Evolutionary conservation across 495 filamentous ascomycete genomes (phyloP), one percentile per base, ranked within the genome.

Genomic region (Penicillium cosmopolitanum): DNA sequence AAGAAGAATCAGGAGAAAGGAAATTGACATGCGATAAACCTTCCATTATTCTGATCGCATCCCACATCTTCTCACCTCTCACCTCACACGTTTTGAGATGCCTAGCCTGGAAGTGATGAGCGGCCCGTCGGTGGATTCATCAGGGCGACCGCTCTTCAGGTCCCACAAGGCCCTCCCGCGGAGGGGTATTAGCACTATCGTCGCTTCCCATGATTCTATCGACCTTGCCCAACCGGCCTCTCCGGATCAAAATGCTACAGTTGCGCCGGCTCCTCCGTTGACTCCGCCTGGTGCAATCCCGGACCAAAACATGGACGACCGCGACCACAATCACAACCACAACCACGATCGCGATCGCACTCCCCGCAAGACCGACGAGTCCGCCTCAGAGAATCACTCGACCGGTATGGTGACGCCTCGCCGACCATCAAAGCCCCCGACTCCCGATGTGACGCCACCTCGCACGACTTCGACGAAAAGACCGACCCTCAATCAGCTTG

Each of bases 361-460:
- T 34, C 64, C 63, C 28, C 67, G 64, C 25, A 74, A 70, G 54
- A 53, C 53, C 46, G 52, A 58, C 44, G 63, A 70, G 15, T 66
- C 67, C 8, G 57, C 60, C 50, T 64, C 71, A 36, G 65, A 66
- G 46, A 58, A 55, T 54, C 54, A 60, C 25, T 58, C 68, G 18
- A 54, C 61, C 10, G 74, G 65, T 23, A 64, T 82, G 53, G 67
- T 76, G 55, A 90, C 87, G 6, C 86, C 86, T 33, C 77, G 82
- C 35, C 81, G 83, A 62, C 84, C 87, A 55, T 81, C 82, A 51
- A 89, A 86, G 58, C 89, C 88, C 21, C 89, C 87, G 16, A 93
- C 87, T 12, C 88, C 88, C 6, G 88, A 92, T 67, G 82, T 85
- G 23, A 90, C 88, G 18, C 89, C 89, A 55, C 88, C 90, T 38